Evolutionary conservation across 148 eudicot species (phyloP).

Genomic region (Rhododendron molle): DNA sequence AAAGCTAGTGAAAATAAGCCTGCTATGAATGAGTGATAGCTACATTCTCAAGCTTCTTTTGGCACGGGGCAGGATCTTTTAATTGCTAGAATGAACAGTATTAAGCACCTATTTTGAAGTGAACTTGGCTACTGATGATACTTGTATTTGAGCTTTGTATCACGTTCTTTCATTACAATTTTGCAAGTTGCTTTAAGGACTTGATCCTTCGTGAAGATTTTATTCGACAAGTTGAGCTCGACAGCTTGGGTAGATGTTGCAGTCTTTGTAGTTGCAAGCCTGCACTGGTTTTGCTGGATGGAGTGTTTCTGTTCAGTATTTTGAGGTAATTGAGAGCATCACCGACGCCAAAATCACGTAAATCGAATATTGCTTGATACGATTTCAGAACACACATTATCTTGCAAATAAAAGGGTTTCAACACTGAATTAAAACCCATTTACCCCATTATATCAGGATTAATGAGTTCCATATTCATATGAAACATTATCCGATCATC

Average conservation of each 20-base stretch:
- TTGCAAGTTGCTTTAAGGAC: neutral
- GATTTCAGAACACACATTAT: too few species aligned
- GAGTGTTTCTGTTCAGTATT: neutral
- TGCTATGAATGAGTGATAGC: conserved; percentile 66
- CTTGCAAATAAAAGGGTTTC: too few species aligned
- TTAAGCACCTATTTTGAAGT: neutral
- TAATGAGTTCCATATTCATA: too few species aligned
- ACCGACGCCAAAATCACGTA: too few species aligned
- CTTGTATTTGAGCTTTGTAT: neutral
- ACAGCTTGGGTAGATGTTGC: neutral
- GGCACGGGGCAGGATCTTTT: neutral
- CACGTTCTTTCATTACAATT: neutral
- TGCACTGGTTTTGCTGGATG: neutral
- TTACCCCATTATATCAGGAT: too few species aligned
- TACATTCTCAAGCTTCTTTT: neutral
- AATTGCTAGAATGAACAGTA: neutral
- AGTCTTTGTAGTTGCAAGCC: neutral
- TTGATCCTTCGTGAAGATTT: neutral
- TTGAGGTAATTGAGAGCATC: too few species aligned
- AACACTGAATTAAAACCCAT: too few species aligned
- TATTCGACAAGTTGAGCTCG: neutral
- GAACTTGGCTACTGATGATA: neutral
- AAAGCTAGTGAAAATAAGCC: conserved; percentile 94
- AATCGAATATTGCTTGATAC: too few species aligned
- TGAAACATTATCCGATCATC: too few species aligned